Evolutionary conservation across 169 alveolate species (phyloP).

Genomic region (Cryptosporidium sp.): DNA sequence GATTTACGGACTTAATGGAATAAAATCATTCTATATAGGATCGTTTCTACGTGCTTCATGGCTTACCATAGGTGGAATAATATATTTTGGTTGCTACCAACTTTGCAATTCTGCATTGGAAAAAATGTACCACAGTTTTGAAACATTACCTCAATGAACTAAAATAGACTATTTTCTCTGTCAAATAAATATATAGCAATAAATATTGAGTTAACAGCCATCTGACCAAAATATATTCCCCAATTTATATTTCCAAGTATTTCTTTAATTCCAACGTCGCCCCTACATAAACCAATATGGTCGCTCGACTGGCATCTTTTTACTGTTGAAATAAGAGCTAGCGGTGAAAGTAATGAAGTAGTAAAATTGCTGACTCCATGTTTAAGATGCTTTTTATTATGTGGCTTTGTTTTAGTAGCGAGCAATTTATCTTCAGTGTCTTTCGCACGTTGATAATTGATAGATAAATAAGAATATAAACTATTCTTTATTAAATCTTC

Average conservation of each 20-base stretch:
- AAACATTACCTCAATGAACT: not conserved
- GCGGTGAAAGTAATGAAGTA: constrained; percentile 52
- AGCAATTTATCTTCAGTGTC: not conserved
- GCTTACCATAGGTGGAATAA: not conserved
- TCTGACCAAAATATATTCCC: constrained; percentile 57
- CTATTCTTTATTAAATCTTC: constrained; percentile 32
- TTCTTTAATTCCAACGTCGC: constrained; percentile 46
- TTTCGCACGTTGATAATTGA: not conserved
- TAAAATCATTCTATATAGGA: not conserved
- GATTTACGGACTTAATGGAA: not conserved
- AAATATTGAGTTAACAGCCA: constrained; percentile 30
- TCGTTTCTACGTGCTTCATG: not conserved
- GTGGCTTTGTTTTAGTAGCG: not conserved
- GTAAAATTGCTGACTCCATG: constrained; percentile 17
- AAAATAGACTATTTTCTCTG: not conserved
- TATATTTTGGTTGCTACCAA: constrained; percentile 6
- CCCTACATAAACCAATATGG: constrained; percentile 54
- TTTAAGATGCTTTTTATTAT: constrained; percentile 31
- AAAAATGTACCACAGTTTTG: not conserved
- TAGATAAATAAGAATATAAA: constrained; percentile 17
- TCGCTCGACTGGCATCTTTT: constrained; percentile 47
- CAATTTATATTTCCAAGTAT: constrained; percentile 61
- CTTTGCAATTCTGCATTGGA: not conserved
- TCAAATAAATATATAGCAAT: constrained; percentile 50
- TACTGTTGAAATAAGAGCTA: constrained; percentile 46